Percentiles rank a stretch among this genome's conserved stretches.
These are phyloP conservation scores for Mycena leptocephala DNA, from an alignment of 768 basidiomycete species.

Conservation along the genomic window DNA sequence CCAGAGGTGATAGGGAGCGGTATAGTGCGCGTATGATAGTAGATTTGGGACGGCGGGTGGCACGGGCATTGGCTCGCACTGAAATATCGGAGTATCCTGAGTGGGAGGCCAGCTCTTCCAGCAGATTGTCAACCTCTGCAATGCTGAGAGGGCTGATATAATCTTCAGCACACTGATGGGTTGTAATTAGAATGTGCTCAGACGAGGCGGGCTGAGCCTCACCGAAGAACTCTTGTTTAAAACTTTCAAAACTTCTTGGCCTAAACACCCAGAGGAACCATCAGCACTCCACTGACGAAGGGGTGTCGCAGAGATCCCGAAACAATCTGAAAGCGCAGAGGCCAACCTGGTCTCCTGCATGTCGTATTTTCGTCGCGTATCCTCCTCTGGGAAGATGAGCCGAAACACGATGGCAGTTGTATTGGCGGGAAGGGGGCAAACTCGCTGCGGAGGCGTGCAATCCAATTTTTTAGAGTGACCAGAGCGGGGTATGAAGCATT, in stretches of 20 bases:
- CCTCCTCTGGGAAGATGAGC: conserved; percentile 90
- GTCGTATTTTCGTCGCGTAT: conserved; percentile 78
- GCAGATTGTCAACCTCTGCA: conserved; percentile 72
- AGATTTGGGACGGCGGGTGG: conserved; percentile 47
- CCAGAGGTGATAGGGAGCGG: conserved; percentile 70
- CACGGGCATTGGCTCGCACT: conserved; percentile 53
- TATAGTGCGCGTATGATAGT: conserved; percentile 72
- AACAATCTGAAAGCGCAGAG: conserved; percentile 64
- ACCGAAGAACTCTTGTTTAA: conserved; percentile 60
- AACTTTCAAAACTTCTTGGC: conserved; percentile 71
- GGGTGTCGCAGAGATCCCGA: conserved; percentile 53
- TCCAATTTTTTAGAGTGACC: conserved; percentile 62
- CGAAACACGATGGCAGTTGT: conserved; percentile 78
- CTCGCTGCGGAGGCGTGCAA: conserved; percentile 54
- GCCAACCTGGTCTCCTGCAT: conserved; percentile 79
- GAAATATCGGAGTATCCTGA: conserved; percentile 73
- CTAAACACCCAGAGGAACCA: conserved; percentile 77
- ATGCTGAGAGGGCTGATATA: conserved; percentile 57
- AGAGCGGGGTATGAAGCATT: conserved; percentile 53
- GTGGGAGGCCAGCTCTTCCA: conserved; percentile 82
- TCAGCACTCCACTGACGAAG: conserved; percentile 59
- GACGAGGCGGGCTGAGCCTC: conserved; percentile 22
- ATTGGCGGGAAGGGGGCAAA: conserved; percentile 67
- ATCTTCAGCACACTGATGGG: not conserved
- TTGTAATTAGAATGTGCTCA: conserved; percentile 1